Conservation (phyloP, 306 rosid genomes). For the Chamaecrista fasciculata region DNA sequence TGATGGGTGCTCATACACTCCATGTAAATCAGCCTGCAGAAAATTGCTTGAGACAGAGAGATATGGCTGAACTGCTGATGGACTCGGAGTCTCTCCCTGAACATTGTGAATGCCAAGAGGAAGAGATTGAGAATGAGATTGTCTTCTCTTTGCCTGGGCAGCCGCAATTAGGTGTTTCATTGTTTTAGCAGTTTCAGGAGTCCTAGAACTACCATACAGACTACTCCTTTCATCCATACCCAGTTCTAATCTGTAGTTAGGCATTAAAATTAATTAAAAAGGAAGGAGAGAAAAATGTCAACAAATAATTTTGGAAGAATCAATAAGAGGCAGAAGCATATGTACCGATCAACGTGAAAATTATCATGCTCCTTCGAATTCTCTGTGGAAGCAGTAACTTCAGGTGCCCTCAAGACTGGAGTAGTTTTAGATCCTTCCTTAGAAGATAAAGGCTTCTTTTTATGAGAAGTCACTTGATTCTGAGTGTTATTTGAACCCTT, state of each 20-base stretch:
- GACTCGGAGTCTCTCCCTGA: slow-evolving; percentile 74
- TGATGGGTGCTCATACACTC: slow-evolving; percentile 41
- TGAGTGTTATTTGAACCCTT: slow-evolving; percentile 56
- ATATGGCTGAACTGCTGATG: slow-evolving; percentile 56
- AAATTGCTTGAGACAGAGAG: slow-evolving; percentile 48
- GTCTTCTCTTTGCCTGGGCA: slow-evolving; percentile 90
- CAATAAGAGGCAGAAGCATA: slow-evolving; percentile 9
- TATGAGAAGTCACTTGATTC: slow-evolving; percentile 48
- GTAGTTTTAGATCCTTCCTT: slow-evolving; percentile 59
- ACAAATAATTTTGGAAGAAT: slow-evolving; percentile 16
- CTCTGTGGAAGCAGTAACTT: slow-evolving; percentile 41
- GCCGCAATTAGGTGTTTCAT: slow-evolving; percentile 94
- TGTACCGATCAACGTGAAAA: slow-evolving; percentile 64
- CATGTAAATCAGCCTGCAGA: slow-evolving; percentile 54
- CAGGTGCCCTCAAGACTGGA: slow-evolving; percentile 45
- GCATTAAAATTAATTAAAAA: slow-evolving; percentile 11
- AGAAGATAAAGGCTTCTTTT: slow-evolving; percentile 49
- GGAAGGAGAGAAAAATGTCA: slow-evolving; percentile 6
- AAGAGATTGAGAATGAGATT: slow-evolving; percentile 58
- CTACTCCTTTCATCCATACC: slow-evolving; percentile 48
- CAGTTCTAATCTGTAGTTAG: slow-evolving; percentile 49
- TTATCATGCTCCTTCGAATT: slow-evolving; percentile 49
- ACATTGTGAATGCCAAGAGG: slow-evolving; percentile 47
- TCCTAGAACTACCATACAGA: slow-evolving; percentile 49
- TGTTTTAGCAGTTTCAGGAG: slow-evolving; percentile 61